Percentiles rank a stretch among this genome's conserved stretches.
phyloP scores from a whole-genome alignment of 2,329 filamentous ascomycete genomes.

The Lasiodiplodia theobromae region DNA sequence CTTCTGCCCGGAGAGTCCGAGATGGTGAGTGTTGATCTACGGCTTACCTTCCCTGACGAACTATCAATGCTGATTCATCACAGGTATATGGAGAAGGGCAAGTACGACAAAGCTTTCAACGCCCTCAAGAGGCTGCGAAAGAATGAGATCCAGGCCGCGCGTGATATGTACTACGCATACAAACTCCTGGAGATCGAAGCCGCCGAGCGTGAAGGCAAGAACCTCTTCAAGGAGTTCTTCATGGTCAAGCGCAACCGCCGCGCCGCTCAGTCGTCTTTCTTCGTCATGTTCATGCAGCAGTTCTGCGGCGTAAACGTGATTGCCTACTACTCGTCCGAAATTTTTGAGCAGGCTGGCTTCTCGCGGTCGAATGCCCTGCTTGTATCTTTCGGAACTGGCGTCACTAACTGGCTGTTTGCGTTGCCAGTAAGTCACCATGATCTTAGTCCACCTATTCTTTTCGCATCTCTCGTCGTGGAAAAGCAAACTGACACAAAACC shows the following conservation, averaged over 20 bases:
- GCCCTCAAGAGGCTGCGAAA: slow-evolving; percentile 50
- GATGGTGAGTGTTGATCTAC: slow-evolving; percentile 41
- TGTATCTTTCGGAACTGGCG: slow-evolving; percentile 54
- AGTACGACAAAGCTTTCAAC: slow-evolving; percentile 51
- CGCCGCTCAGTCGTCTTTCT: slow-evolving; percentile 42
- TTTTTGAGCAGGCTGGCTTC: slow-evolving; percentile 41
- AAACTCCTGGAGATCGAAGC: slow-evolving; percentile 53
- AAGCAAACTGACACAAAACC: background rate
- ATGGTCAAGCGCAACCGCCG: slow-evolving; percentile 40
- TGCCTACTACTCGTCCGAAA: slow-evolving; percentile 38
- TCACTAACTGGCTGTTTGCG: slow-evolving; percentile 55
- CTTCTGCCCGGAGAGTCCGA: slow-evolving; percentile 47
- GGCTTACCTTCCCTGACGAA: no score
- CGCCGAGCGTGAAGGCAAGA: slow-evolving; percentile 43
- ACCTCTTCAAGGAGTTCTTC: slow-evolving; percentile 39
- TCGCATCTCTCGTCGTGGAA: no score
- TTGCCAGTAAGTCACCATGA: slow-evolving; percentile 39
- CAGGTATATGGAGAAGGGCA: slow-evolving; percentile 49
- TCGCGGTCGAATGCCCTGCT: slow-evolving; percentile 40
- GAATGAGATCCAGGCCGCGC: slow-evolving; percentile 59
- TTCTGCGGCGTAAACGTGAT: slow-evolving; percentile 46
- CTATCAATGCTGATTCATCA: background rate
- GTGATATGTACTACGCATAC: slow-evolving; percentile 61
- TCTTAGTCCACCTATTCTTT: background rate
- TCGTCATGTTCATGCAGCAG: slow-evolving; percentile 46